Percentiles rank a stretch among this genome's conserved stretches.
phyloP scores from a whole-genome alignment of 305 asterid species.

The Fraxinus sp. region DNA sequence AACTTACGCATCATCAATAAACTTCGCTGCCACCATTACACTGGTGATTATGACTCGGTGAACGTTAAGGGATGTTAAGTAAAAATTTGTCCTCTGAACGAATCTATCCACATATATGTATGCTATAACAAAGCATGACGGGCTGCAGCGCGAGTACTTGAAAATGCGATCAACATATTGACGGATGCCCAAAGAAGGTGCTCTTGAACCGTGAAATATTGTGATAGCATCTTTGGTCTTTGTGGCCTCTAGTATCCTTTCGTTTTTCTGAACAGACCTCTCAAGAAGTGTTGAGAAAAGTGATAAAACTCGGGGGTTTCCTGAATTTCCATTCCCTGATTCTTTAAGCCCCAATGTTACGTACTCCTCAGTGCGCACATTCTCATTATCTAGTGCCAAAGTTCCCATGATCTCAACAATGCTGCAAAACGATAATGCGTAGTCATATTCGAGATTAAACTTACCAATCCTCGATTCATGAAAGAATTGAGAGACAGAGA shows the following conservation, averaged over 20 bases:
- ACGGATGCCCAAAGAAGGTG: slow-evolving; percentile 72
- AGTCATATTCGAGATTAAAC: background rate
- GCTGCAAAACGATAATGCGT: slow-evolving; percentile 34
- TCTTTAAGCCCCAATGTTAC: slow-evolving; percentile 53
- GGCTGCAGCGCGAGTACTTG: slow-evolving; percentile 89
- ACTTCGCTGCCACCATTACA: slow-evolving; percentile 88
- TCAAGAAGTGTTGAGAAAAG: slow-evolving; percentile 68
- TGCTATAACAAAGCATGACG: slow-evolving; percentile 83
- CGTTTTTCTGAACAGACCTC: slow-evolving; percentile 60
- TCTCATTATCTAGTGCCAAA: slow-evolving; percentile 42
- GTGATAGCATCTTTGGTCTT: slow-evolving; percentile 58
- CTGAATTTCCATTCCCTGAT: slow-evolving; percentile 41
- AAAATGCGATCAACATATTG: slow-evolving; percentile 80
- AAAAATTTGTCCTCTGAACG: slow-evolving; percentile 43
- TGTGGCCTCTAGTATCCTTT: slow-evolving; percentile 48
- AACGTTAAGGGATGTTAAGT: slow-evolving; percentile 69
- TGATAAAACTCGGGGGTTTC: slow-evolving; percentile 66
- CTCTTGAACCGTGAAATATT: slow-evolving; percentile 75
- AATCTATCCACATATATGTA: slow-evolving; percentile 70
- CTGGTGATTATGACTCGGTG: slow-evolving; percentile 86
- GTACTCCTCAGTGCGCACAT: slow-evolving; percentile 37
- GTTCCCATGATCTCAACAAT: slow-evolving; percentile 52
- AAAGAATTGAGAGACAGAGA: background rate
- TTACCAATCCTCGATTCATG: background rate
- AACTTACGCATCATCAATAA: slow-evolving; percentile 88